These are phyloP conservation scores for Sequoia sempervirens DNA, from an alignment of 75 land plant genomes.

Conservation along the genomic window DNA sequence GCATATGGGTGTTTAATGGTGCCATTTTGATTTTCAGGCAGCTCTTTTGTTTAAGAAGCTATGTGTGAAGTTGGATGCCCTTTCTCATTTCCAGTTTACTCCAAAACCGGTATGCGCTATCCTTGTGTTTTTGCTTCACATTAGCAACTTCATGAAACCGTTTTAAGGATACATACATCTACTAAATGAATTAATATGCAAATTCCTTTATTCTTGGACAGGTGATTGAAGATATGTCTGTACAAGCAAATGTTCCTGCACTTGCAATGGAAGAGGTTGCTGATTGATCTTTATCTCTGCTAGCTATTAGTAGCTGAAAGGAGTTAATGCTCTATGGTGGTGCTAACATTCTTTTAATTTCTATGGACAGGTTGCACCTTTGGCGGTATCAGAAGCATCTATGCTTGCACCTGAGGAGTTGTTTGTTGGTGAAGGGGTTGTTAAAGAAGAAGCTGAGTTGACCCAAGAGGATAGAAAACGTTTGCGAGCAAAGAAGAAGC, in stretches of 20 bases:
- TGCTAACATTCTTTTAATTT: neutral
- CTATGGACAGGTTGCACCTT: conserved; percentile 74
- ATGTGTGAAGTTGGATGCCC: conserved; percentile 84
- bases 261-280: conserved; percentile 98
- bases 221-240: conserved; percentile 95
- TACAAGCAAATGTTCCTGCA: conserved; percentile 91
- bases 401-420: conserved; percentile 99
- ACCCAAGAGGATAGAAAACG: conserved; percentile 76
- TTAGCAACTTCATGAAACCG: neutral
- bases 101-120: conserved; percentile 84
- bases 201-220: conserved; percentile 17
- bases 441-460: conserved; percentile 83
- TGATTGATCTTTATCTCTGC: neutral
- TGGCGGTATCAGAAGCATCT: conserved; percentile 93
- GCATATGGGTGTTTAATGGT: neutral
- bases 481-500: conserved; percentile 83
- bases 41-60: conserved; percentile 65
- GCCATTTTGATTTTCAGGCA: conserved; percentile 47
- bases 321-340: neutral
- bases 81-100: conserved; percentile 95
- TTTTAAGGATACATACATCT: neutral
- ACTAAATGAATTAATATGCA: neutral
- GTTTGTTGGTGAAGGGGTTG: conserved; percentile 72
- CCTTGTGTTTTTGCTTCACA: neutral
- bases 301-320: neutral